These are phyloP conservation scores for Fomes fomentarius DNA, from an alignment of 1,284 basidiomycete species.

Conservation along the genomic window DNA sequence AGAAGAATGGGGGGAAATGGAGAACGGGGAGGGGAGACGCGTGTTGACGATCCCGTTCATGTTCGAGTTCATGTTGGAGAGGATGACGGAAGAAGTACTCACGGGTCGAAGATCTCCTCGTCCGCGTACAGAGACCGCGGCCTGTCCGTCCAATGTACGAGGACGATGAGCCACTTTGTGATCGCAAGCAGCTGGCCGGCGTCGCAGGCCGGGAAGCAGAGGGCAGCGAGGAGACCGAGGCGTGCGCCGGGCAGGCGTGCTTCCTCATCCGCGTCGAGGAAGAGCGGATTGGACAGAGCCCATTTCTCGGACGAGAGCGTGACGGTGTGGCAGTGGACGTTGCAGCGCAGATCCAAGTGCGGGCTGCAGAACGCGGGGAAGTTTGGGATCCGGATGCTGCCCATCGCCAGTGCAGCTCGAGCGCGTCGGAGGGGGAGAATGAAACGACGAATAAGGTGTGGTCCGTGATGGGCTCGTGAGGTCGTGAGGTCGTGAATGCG, in stretches of 20 bases:
- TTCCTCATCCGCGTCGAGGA: slow-evolving; percentile 34
- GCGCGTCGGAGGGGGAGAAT: background rate
- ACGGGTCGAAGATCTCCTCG: slow-evolving; percentile 30
- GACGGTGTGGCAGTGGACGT: slow-evolving; percentile 50
- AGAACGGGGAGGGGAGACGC: background rate
- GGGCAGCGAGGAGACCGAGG: slow-evolving; percentile 54
- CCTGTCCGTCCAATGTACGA: slow-evolving; percentile 36
- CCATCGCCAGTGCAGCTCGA: slow-evolving; percentile 8
- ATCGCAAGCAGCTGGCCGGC: slow-evolving; percentile 53
- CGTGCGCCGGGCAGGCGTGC: slow-evolving; percentile 42
- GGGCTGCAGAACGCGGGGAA: slow-evolving; percentile 46
- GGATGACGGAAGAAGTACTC: slow-evolving; percentile 12
- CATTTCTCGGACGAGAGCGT: slow-evolving; percentile 51
- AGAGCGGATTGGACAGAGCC: slow-evolving; percentile 34
- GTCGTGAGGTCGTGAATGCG: background rate
- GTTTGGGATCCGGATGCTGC: slow-evolving; percentile 64
- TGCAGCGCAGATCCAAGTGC: slow-evolving; percentile 54
- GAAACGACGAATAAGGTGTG: background rate
- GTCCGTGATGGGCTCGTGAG: background rate
- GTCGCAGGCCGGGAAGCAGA: slow-evolving; percentile 62
- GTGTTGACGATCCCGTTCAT: background rate
- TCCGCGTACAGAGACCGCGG: slow-evolving; percentile 22
- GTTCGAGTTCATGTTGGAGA: background rate
- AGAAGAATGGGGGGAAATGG: background rate
- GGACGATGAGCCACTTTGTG: slow-evolving; percentile 50